phyloP scores from a whole-genome alignment of 2,329 filamentous ascomycete genomes.

The Fonsecaea nubica region DNA sequence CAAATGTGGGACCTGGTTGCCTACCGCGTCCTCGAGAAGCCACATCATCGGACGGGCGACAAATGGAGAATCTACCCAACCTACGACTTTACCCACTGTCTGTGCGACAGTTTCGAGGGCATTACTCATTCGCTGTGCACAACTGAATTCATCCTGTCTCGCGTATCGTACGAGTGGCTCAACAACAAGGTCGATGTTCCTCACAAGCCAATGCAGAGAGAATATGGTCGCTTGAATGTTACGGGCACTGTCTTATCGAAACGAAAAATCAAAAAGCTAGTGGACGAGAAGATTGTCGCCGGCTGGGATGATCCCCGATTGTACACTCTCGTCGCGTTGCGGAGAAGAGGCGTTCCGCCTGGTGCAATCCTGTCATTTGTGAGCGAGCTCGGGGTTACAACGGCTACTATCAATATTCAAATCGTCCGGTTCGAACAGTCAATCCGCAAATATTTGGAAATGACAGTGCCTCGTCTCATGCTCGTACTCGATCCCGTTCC shows the following conservation, averaged over 20 bases:
- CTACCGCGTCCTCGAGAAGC: constrained; percentile 78
- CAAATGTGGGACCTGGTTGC: constrained; percentile 97
- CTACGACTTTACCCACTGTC: constrained; percentile 89
- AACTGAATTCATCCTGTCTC: constrained; percentile 83
- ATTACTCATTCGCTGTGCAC: constrained; percentile 95
- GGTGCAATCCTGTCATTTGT: constrained; percentile 89
- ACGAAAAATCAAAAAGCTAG: constrained; percentile 79
- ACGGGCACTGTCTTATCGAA: constrained; percentile 87
- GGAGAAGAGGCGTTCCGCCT: constrained; percentile 83
- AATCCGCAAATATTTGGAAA: constrained; percentile 84
- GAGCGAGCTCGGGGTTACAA: constrained; percentile 89
- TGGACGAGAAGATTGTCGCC: constrained; percentile 77
- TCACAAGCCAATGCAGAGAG: constrained; percentile 92
- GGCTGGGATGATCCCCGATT: constrained; percentile 92
- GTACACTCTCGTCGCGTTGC: constrained; percentile 83
- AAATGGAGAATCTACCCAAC: constrained; percentile 95
- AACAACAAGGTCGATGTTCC: constrained; percentile 76
- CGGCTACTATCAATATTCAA: constrained; percentile 78
- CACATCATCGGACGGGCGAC: constrained; percentile 78
- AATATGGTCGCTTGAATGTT: constrained; percentile 77
- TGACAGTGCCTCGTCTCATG: constrained; percentile 86
- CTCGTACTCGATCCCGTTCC: constrained; percentile 84
- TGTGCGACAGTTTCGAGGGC: constrained; percentile 89
- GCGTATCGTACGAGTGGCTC: constrained; percentile 90
- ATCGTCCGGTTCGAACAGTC: constrained; percentile 83